Conservation (phyloP, 2,329 filamentous ascomycete species). For the Neurospora crassa region DNA sequence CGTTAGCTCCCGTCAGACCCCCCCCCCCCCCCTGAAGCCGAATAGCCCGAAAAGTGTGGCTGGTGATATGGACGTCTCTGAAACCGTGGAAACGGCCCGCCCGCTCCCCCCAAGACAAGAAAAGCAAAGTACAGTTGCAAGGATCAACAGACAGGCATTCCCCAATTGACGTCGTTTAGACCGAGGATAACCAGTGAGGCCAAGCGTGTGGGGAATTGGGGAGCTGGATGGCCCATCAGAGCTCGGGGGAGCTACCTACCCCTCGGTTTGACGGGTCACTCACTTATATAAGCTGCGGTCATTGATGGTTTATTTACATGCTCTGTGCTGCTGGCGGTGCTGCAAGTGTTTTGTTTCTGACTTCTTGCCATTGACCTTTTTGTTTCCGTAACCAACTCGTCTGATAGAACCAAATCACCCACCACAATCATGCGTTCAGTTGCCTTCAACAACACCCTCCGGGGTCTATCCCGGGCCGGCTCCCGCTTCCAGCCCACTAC, state of each 20-base stretch:
- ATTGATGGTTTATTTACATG: not conserved
- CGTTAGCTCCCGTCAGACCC: not conserved
- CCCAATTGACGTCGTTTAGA: not conserved
- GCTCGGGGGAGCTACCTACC: not conserved
- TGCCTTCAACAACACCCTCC: slow-evolving; percentile 46
- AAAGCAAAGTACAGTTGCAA: not conserved
- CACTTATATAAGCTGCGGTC: not conserved
- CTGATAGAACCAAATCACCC: not conserved
- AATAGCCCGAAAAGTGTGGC: not conserved
- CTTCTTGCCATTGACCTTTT: not conserved
- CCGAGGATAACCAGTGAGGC: not conserved
- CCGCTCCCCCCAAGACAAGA: not conserved
- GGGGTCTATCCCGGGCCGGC: slow-evolving; percentile 46
- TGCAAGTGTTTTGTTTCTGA: not conserved
- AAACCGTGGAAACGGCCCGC: not conserved
- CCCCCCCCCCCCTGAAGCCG: not conserved
- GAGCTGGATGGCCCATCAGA: not conserved
- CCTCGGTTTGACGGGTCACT: not conserved
- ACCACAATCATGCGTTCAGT: slow-evolving; percentile 8
- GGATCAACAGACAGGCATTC: not conserved
- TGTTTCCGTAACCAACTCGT: not conserved
- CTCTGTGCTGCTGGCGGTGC: not conserved
- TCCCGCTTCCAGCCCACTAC: slow-evolving; percentile 49
- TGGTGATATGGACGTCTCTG: not conserved
- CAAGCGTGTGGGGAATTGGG: not conserved